Evolutionary conservation across 208 protist species (phyloP).

Genomic region (Trypanosomatidae sp.): DNA sequence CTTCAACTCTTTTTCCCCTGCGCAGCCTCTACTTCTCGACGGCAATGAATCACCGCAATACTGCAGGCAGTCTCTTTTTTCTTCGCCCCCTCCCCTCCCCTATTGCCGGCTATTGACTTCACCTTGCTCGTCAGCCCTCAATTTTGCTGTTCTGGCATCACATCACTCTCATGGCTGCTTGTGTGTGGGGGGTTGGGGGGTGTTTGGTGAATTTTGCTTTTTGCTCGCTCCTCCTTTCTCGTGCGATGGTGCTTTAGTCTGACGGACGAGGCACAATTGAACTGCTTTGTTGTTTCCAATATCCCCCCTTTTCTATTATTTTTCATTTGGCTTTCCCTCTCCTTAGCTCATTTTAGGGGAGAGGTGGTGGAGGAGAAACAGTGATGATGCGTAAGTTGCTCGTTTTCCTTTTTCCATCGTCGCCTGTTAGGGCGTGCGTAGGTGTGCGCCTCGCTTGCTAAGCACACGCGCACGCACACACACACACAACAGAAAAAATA

Average conservation of each 20-base stretch:
- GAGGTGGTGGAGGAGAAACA: neutral
- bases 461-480: neutral
- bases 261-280: neutral
- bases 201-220: no score
- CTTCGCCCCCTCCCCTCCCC: neutral
- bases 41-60: neutral
- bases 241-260: neutral
- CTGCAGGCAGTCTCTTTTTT: no score
- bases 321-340: no score
- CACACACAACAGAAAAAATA: neutral
- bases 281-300: neutral
- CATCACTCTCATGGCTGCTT: no score
- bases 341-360: no score
- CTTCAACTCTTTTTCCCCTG: neutral
- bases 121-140: neutral
- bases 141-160: neutral
- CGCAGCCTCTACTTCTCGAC: neutral
- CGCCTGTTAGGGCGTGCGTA: no score
- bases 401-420: neutral
- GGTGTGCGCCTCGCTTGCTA: no score
- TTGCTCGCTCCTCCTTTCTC: no score
- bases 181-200: no score
- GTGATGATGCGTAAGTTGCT: neutral
- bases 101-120: neutral
- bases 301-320: no score